A percentile compares a stretch with the other conserved stretches of the same genome.
Conservation (phyloP, 768 basidiomycete species). For the Royoungia palumana region DNA sequence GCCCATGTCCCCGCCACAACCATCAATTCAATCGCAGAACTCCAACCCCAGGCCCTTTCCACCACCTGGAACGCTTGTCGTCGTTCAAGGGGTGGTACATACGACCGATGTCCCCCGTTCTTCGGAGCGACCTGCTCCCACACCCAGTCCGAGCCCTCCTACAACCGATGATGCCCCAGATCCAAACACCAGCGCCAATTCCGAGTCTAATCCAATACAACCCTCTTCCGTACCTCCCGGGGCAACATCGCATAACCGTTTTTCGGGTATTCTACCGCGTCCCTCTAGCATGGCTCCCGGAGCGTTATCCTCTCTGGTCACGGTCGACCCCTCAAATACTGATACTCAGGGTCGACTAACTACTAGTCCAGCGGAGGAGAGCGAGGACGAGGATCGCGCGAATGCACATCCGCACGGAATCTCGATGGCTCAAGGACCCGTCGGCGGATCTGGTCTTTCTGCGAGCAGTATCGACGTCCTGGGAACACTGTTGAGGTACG, state of each 20-base stretch:
- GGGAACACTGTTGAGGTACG: constrained; percentile 77
- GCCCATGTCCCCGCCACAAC: constrained; percentile 18
- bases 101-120: constrained; percentile 61
- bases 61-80: constrained; percentile 73
- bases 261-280: constrained; percentile 41
- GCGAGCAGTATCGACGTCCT: constrained; percentile 79
- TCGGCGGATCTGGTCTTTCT: constrained; percentile 43
- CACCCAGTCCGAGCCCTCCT: constrained; percentile 7
- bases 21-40: constrained; percentile 21
- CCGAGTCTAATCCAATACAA: constrained; percentile 7
- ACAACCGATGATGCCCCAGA: constrained; percentile 3
- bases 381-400: constrained; percentile 15
- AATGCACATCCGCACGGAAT: constrained; percentile 20
- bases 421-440: constrained; percentile 26
- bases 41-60: constrained; percentile 50
- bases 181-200: constrained; percentile 6
- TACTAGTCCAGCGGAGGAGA: constrained; percentile 6
- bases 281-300: constrained; percentile 31
- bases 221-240: constrained; percentile 27
- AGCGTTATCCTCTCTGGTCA: constrained; percentile 8
- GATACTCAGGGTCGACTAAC: constrained; percentile 6
- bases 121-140: constrained; percentile 19
- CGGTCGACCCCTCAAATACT: not conserved
- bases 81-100: constrained; percentile 81
- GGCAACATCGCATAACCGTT: constrained; percentile 31